phyloP scores from a whole-genome alignment of 805 yeast genomes.

The Wickerhamiella kazuoi region DNA sequence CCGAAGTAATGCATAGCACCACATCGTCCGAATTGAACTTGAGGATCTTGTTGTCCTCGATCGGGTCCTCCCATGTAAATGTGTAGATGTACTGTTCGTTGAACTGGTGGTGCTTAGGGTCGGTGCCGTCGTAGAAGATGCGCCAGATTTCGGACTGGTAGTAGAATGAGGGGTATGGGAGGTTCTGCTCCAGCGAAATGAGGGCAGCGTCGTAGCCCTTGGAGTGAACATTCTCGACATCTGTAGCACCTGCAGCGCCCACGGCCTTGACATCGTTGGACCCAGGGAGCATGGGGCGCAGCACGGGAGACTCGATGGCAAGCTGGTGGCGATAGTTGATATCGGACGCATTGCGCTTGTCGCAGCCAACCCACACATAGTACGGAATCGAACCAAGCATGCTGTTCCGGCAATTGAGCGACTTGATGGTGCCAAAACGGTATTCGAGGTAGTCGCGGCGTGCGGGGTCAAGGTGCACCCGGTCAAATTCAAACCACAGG shows the following conservation, averaged over 20 bases:
- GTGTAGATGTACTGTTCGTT: conserved; percentile 69
- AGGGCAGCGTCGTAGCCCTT: conserved; percentile 71
- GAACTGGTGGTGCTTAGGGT: conserved; percentile 52
- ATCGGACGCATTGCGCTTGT: conserved; percentile 34
- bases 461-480: conserved; percentile 60
- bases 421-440: conserved; percentile 64
- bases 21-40: conserved; percentile 46
- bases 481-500: conserved; percentile 73
- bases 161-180: conserved; percentile 67
- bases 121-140: conserved; percentile 58
- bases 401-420: conserved; percentile 48
- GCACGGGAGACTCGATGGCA: conserved; percentile 69
- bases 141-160: conserved; percentile 66
- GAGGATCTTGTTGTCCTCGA: conserved; percentile 55
- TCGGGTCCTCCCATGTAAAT: conserved; percentile 83
- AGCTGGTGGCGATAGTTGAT: conserved; percentile 40
- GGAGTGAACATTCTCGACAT: conserved; percentile 11
- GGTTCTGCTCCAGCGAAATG: conserved; percentile 37
- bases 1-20: conserved; percentile 68
- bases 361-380: conserved; percentile 68
- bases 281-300: conserved; percentile 39
- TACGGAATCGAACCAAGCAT: conserved; percentile 60
- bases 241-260: not conserved
- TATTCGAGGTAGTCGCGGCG: conserved; percentile 73
- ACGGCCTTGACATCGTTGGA: no score